A percentile compares a stretch with the other conserved stretches of the same genome.
phyloP scores from a whole-genome alignment of 139 green algal genomes.

The Volvox reticuliferus region DNA sequence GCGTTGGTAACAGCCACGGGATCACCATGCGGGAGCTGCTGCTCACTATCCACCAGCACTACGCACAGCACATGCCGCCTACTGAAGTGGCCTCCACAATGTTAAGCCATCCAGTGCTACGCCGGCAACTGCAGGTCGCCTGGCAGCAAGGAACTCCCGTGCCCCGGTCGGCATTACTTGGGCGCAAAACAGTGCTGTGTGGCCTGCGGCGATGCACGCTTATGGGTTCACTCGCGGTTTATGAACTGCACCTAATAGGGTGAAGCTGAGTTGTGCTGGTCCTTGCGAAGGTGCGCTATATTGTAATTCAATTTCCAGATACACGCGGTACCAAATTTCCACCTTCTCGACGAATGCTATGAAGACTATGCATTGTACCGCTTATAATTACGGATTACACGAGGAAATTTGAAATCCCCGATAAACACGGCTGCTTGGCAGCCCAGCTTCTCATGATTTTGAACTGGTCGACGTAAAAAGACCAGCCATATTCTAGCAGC shows the following conservation, averaged over 20 bases:
- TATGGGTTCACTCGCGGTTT: background rate
- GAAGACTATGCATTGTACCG: too few species aligned
- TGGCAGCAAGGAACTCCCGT: background rate
- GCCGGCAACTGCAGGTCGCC: slow-evolving; percentile 31
- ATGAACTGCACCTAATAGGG: slow-evolving; percentile 14
- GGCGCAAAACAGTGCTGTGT: background rate
- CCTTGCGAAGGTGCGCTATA: too few species aligned
- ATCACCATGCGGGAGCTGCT: slow-evolving; percentile 6
- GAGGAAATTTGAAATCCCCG: too few species aligned
- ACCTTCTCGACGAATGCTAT: too few species aligned
- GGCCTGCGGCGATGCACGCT: slow-evolving; percentile 9
- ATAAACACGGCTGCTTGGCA: too few species aligned
- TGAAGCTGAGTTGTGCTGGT: slow-evolving; percentile 1
- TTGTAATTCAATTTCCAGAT: too few species aligned
- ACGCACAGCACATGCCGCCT: background rate
- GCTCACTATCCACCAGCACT: background rate
- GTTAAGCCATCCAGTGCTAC: background rate
- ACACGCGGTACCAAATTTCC: too few species aligned
- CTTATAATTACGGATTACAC: too few species aligned
- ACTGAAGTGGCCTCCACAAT: slow-evolving; percentile 16
- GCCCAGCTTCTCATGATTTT: too few species aligned
- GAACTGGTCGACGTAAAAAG: too few species aligned
- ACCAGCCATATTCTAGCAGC: too few species aligned
- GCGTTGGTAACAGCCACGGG: background rate
- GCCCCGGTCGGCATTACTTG: background rate